phyloP scores from a whole-genome alignment of 805 yeast species.

The Kuraishia hungarica region DNA sequence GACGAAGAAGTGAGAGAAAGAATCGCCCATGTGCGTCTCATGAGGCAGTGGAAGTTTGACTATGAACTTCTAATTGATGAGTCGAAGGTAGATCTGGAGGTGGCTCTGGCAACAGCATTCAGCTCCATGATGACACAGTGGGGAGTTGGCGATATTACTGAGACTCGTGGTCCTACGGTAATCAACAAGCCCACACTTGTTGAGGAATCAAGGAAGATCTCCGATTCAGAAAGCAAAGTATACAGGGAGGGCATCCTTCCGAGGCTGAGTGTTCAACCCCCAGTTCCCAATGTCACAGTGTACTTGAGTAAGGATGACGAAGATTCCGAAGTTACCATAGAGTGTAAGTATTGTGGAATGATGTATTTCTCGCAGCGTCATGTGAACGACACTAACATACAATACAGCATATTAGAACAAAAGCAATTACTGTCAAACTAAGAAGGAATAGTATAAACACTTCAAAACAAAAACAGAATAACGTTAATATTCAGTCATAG shows the following conservation, averaged over 20 bases:
- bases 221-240: neutral
- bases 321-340: constrained; percentile 23
- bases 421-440: no score
- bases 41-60: constrained; percentile 53
- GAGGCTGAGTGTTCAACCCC: neutral
- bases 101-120: constrained; percentile 53
- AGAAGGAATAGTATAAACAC: no score
- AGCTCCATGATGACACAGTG: constrained; percentile 60
- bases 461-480: no score
- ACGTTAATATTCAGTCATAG: no score
- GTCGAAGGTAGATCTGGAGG: constrained; percentile 34
- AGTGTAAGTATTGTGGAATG: constrained; percentile 7
- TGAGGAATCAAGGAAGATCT: neutral
- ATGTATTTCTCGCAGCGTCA: neutral
- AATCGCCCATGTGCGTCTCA: constrained; percentile 44
- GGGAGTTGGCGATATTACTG: constrained; percentile 47
- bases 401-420: neutral
- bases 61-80: constrained; percentile 49
- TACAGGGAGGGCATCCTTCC: neutral
- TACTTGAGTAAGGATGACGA: constrained; percentile 16
- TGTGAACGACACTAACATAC: neutral
- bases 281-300: constrained; percentile 18
- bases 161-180: constrained; percentile 45
- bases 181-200: constrained; percentile 4
- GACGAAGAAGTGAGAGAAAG: constrained; percentile 45